phyloP scores from a whole-genome alignment of 176 grass and related monocot genomes.

The Rhynchospora pubera region DNA sequence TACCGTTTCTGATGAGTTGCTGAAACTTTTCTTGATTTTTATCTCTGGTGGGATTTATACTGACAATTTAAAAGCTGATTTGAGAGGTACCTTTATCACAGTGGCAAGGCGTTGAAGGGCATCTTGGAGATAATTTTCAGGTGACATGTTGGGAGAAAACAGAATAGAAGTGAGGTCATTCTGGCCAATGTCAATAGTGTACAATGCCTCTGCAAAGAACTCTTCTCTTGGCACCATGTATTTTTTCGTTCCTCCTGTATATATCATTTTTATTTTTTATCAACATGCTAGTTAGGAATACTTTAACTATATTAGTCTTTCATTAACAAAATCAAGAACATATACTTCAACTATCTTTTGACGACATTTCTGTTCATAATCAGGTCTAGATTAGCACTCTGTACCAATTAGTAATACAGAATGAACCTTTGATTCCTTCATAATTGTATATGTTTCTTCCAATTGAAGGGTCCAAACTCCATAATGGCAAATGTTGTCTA shows the following conservation, averaged over 20 bases:
- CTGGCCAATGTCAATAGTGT: conserved; percentile 94
- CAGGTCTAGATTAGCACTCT: neutral
- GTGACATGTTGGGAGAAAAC: conserved; percentile 42
- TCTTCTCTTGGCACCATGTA: conserved; percentile 52
- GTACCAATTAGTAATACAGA: neutral
- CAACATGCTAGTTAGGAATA: neutral
- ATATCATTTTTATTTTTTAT: neutral
- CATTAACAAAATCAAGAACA: neutral
- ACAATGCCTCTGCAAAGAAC: conserved; percentile 71
- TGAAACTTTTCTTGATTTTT: neutral
- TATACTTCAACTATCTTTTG: too few species aligned
- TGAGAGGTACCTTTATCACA: conserved; percentile 56
- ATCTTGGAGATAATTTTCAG: conserved; percentile 47
- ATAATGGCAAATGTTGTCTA: neutral
- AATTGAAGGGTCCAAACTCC: neutral
- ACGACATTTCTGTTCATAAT: neutral
- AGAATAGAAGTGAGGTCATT: conserved; percentile 82
- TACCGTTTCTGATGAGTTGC: neutral
- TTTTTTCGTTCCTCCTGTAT: conserved; percentile 47
- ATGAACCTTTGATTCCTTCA: neutral
- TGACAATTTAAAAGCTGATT: neutral
- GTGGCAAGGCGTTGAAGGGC: conserved; percentile 47
- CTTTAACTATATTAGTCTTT: neutral
- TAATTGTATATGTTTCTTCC: neutral
- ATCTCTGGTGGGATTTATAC: neutral